A percentile compares a stretch with the other conserved stretches of the same genome.
Evolutionary conservation across 805 yeast species (phyloP).

Genomic region (Kuraishia borneana): DNA sequence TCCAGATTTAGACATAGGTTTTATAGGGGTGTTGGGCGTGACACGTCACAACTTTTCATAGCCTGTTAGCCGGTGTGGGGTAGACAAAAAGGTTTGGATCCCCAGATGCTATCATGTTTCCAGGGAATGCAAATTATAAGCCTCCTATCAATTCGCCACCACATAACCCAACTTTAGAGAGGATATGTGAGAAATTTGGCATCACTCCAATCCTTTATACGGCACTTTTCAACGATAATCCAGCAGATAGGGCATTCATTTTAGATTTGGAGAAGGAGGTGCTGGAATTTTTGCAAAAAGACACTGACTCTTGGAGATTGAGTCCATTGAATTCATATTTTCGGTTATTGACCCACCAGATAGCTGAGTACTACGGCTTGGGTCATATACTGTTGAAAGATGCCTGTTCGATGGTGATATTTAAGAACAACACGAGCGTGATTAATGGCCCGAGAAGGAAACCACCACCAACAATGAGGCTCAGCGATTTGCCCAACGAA

Average conservation of each 20-base stretch:
- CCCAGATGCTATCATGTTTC: neutral
- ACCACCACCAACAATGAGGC: conserved; percentile 15
- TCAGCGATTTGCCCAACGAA: conserved; percentile 13
- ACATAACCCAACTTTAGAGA: conserved; percentile 8
- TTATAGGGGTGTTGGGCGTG: no score
- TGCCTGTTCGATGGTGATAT: conserved; percentile 33
- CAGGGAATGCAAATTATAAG: conserved; percentile 1
- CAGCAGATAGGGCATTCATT: conserved; percentile 38
- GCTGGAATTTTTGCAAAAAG: conserved; percentile 28
- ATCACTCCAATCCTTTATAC: conserved; percentile 8
- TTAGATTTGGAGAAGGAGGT: conserved; percentile 36
- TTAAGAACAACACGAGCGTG: conserved; percentile 23
- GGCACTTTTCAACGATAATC: conserved; percentile 26
- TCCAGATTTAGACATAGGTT: no score
- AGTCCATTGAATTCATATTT: conserved; percentile 59
- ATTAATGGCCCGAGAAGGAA: conserved; percentile 16
- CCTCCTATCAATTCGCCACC: conserved; percentile 1
- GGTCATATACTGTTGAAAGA: conserved; percentile 46
- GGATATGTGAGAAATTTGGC: conserved; percentile 9
- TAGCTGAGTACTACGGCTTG: conserved; percentile 54
- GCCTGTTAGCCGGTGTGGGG: neutral
- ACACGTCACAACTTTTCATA: neutral
- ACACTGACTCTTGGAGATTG: conserved; percentile 28
- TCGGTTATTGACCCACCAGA: conserved; percentile 55
- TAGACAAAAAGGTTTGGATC: neutral